phyloP scores from a whole-genome alignment of 352 stramenopile species.

The Phytophthora aleatoria region DNA sequence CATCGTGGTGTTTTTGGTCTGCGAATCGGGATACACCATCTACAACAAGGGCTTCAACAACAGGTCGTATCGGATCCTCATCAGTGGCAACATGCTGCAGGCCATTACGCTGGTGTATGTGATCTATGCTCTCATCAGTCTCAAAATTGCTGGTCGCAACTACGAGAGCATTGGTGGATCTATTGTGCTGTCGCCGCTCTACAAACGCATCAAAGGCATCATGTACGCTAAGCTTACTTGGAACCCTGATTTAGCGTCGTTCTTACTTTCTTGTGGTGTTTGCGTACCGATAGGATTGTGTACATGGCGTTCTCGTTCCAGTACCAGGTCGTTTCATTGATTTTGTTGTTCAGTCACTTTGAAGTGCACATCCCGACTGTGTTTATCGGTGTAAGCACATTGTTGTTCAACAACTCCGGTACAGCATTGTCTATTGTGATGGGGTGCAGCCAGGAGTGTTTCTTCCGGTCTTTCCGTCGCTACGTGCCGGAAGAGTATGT shows the following conservation, averaged over 20 bases:
- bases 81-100: constrained; percentile 54
- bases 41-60: constrained; percentile 45
- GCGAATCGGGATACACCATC: constrained; percentile 42
- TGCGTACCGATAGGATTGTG: constrained; percentile 35
- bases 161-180: constrained; percentile 53
- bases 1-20: constrained; percentile 43
- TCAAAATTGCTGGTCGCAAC: constrained; percentile 55
- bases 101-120: constrained; percentile 47
- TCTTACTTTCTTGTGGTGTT: not conserved
- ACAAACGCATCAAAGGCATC: constrained; percentile 63
- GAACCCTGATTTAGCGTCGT: too few species aligned
- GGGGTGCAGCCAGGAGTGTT: constrained; percentile 55
- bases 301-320: constrained; percentile 53
- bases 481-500: constrained; percentile 58
- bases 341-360: constrained; percentile 47
- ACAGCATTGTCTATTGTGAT: constrained; percentile 49
- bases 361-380: constrained; percentile 35
- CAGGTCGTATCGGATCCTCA: constrained; percentile 41
- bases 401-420: constrained; percentile 55
- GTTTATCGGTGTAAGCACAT: constrained; percentile 41
- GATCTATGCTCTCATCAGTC: constrained; percentile 37
- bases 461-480: constrained; percentile 38
- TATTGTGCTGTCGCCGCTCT: constrained; percentile 56
- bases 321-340: constrained; percentile 50
- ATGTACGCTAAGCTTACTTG: constrained; percentile 37